Evolutionary conservation across 305 asterid genomes (phyloP), one percentile per base, ranked within the genome.

Genomic region (Fraxinus sp.): DNA sequence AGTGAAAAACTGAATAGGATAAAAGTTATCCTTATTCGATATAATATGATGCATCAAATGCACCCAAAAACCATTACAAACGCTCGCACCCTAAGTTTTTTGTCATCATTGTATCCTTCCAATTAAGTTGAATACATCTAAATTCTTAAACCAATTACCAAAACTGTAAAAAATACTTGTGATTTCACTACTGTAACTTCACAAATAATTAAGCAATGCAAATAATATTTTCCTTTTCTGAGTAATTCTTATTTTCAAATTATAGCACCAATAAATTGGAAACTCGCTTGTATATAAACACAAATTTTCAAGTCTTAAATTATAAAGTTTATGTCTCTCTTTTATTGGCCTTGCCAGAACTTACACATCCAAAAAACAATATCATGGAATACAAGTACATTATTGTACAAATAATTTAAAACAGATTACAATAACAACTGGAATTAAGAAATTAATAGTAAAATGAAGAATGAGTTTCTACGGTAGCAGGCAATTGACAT

Each of bases 401-500:
- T 10, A 66, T 66, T 24, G 2, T 24, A 64, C 72, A 64, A 24
- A 13, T 30, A 13, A 68, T 68, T 13, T 11, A 26, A 28, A 68
- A 32, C 20, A 26, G 39, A 28, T 68, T 11, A 68, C 33, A 64
- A 64, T 64, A 7, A 64, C 73, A 64, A 24, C 30, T 64, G 73
- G 73, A 64, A 26, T 66, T 10, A 55, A n/a, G 16, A 66, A 64
- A 4, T 20, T 66, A 11, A 28, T 24, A 24, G 0, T 9, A 26
- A 66, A 66, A 66, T 66, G 74, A 26, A 26, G 36, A 68, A 68
- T 68, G 4, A 39, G 78, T 59, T n/a, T 74, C 62, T 90, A 90
- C 33, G 82, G 90, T 39, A 76, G 71, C 22, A 91, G 88, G 74
- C 95, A 91, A 0, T 82, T 89, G 37, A 89, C 90, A 64, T 83